Evolutionary conservation across 768 basidiomycete genomes (phyloP).

Genomic region (Trametopsis cervina): DNA sequence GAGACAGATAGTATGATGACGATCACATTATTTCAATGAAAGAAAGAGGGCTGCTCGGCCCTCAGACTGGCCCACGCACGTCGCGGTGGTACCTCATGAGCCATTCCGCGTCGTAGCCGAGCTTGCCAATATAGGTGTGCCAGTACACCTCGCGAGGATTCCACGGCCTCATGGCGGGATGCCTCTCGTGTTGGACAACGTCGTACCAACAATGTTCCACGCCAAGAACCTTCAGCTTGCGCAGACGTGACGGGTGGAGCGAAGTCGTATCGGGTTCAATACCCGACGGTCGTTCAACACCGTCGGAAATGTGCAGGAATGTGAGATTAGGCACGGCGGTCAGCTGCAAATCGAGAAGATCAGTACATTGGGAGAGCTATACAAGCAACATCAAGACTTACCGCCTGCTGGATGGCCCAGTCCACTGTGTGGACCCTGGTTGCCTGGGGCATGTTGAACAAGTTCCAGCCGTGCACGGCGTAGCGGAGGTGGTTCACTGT

Average conservation of each 20-base stretch:
- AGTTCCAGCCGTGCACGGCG: slow-evolving; percentile 1
- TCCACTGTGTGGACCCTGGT: slow-evolving; percentile 1
- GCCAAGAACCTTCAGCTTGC: not conserved
- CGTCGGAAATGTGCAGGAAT: slow-evolving; percentile 5
- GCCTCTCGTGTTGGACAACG: not conserved
- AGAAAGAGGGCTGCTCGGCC: no score
- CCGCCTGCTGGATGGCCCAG: not conserved
- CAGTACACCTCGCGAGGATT: not conserved
- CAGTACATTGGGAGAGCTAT: not conserved
- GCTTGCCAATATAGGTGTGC: not conserved
- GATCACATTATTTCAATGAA: no score
- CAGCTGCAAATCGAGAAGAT: not conserved
- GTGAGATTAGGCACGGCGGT: not conserved
- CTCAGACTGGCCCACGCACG: not conserved
- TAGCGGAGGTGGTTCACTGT: slow-evolving; percentile 6
- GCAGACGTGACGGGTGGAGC: not conserved
- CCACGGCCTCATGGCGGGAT: not conserved
- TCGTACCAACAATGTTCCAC: slow-evolving; percentile 3
- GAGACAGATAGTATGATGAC: no score
- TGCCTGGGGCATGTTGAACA: not conserved
- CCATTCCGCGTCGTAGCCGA: slow-evolving; percentile 6
- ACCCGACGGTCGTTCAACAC: not conserved
- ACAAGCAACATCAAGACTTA: not conserved
- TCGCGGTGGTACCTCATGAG: slow-evolving; percentile 4
- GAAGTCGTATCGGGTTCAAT: not conserved